phyloP scores from a whole-genome alignment of 163 green algal species.

The Scenedesmus sp. region DNA sequence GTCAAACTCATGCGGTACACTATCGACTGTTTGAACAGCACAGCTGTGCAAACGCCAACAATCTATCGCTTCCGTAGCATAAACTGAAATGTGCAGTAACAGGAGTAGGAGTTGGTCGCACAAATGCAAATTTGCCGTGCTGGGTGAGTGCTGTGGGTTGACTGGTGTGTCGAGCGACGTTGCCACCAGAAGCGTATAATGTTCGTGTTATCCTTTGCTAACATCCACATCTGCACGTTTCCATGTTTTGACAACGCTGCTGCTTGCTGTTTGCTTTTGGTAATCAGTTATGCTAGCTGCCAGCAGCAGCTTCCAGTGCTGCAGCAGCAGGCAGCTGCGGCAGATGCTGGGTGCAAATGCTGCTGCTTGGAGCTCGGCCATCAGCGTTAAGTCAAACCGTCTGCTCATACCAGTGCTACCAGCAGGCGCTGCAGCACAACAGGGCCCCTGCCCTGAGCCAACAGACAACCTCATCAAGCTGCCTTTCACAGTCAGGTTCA shows the following conservation, averaged over 20 bases:
- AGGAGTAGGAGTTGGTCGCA: neutral
- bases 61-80: no score
- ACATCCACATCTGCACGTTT: neutral
- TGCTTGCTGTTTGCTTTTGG: neutral
- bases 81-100: neutral
- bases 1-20: neutral
- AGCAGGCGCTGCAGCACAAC: neutral
- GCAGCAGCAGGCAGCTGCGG: neutral
- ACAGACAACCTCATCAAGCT: neutral
- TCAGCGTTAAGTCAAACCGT: neutral
- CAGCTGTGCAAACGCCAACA: neutral
- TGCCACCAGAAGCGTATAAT: neutral
- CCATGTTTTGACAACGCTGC: neutral
- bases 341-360: neutral
- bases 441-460: neutral
- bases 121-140: neutral
- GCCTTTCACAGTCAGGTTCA: neutral
- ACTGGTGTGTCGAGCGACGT: neutral
- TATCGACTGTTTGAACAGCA: neutral
- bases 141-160: neutral
- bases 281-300: neutral
- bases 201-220: no score
- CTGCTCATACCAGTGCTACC: neutral
- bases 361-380: neutral
- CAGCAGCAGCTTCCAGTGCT: neutral